Base-by-base conservation (phyloP, 2,329 filamentous ascomycete genomes). In the Aspergillus latus region DNA sequence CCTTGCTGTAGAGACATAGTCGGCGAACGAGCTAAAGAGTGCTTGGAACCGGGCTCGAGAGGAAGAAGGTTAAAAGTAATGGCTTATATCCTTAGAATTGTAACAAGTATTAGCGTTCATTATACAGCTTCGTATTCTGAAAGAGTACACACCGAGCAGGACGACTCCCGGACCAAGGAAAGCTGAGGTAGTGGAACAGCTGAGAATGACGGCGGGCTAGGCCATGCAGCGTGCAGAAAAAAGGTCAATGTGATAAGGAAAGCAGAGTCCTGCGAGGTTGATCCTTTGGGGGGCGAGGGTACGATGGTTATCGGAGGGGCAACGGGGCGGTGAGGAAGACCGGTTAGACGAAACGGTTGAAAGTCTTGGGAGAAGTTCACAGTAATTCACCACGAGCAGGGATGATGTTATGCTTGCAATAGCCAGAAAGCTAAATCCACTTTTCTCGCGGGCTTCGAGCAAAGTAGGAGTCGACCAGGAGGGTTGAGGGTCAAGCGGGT, bases 1-100 rank as follows among this genome's bases (percentile, higher is more conserved):
- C 60, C 61, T 60, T 62, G 56, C 45, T 64, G 59, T 51, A 65
- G 62, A 56, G 64, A 56, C 67, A 70, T 72, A 52, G 48, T 49
- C 53, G 49, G 50, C 21, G 36, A 36, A 13, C 21, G 21, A 21
- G 21, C 21, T 21, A 21, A 21, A 21, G 21, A 21, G 21, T 21
- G 21, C 21, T 21, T 21, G 21, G 21, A 21, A 21, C 21, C 21
- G 21, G 21, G 21, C 21, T 21, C 21, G 11, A 13, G 11, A 37
- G 34, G n/a, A 13, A 37, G 34, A 34, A 37, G 10, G 5, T 5
- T 5, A 37, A 13, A 13, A 37, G 34, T 5, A 13, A 37, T 37
- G 10, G 21, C 21, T 13, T 13, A 11, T 37, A 13, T 37, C 50
- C 52, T 58, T 49, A 39, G 30, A 29, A 15, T 32, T 43, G 21